Conservation (phyloP, 192 early-diverging fungal genomes). For the Dissophora ornata region DNA sequence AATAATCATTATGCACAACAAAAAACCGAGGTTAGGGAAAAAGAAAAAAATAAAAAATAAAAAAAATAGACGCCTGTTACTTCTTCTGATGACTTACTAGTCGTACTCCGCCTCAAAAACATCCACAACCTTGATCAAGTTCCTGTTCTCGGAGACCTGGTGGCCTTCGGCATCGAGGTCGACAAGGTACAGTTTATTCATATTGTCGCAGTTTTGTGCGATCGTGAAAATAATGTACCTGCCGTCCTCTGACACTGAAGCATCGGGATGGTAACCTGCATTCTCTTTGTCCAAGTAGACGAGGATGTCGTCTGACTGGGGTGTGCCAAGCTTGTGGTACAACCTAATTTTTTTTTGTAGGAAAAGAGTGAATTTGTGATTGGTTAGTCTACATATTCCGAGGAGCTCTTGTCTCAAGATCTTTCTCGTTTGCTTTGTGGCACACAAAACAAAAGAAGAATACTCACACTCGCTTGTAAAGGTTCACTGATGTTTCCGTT, state of each 20-base stretch:
- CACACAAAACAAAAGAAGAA: no score
- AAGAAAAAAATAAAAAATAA: no score
- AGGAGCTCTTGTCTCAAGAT: no score
- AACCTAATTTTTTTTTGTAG: conserved; percentile 25
- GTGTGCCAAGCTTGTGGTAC: conserved; percentile 69
- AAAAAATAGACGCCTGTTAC: no score
- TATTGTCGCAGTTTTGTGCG: conserved; percentile 56
- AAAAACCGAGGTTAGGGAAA: no score
- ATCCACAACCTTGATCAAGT: conserved; percentile 62
- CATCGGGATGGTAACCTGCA: conserved; percentile 50
- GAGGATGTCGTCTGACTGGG: conserved; percentile 70
- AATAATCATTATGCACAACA: no score
- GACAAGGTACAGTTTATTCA: conserved; percentile 58
- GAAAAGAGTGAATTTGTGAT: not conserved
- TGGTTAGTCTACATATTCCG: no score
- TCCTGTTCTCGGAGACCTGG: conserved; percentile 22
- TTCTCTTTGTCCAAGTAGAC: conserved; percentile 63
- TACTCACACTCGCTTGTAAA: conserved; percentile 39
- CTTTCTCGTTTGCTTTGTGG: no score
- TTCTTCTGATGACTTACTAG: no score
- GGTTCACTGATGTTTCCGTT: conserved; percentile 29
- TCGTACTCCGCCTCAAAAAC: conserved; percentile 62
- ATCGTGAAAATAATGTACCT: conserved; percentile 67
- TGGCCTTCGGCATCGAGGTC: conserved; percentile 49
- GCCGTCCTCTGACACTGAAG: conserved; percentile 63